Evolutionary conservation across 1,284 basidiomycete genomes (phyloP).

Genomic region (Irpex sp.): DNA sequence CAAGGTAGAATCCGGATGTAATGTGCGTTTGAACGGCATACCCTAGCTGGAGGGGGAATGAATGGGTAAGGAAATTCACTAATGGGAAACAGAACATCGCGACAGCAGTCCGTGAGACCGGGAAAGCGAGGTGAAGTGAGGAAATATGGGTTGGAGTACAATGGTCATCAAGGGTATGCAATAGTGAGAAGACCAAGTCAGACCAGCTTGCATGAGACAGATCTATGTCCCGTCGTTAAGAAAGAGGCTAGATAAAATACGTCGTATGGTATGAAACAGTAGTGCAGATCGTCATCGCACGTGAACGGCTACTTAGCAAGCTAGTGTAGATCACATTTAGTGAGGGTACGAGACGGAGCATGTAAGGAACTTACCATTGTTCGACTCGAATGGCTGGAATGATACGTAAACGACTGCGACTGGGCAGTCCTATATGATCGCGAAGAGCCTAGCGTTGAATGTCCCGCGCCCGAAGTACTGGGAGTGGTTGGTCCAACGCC

Average conservation of each 20-base stretch:
- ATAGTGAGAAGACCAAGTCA: slow-evolving; percentile 23
- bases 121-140: background rate
- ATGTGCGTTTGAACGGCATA: background rate
- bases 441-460: slow-evolving; percentile 32
- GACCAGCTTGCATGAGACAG: slow-evolving; percentile 26
- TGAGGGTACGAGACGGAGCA: background rate
- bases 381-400: slow-evolving; percentile 42
- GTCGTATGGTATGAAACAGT: slow-evolving; percentile 13
- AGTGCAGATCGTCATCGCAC: background rate
- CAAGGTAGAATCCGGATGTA: slow-evolving; percentile 1
- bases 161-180: slow-evolving; percentile 21
- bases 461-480: slow-evolving; percentile 34
- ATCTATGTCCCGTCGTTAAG: slow-evolving; percentile 14
- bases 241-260: slow-evolving; percentile 17
- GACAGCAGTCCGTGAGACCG: slow-evolving; percentile 1
- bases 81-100: slow-evolving; percentile 18
- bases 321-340: slow-evolving; percentile 1
- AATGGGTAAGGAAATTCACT: slow-evolving; percentile 10
- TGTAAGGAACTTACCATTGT: slow-evolving; percentile 30
- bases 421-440: slow-evolving; percentile 39
- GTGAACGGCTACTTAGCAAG: slow-evolving; percentile 23
- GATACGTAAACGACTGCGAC: slow-evolving; percentile 37
- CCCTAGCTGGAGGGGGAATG: slow-evolving; percentile 2
- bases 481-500: slow-evolving; percentile 60
- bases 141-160: slow-evolving; percentile 9